phyloP scores from a whole-genome alignment of 192 early-diverging fungal species.

The Thoreauomyces humboldtii region DNA sequence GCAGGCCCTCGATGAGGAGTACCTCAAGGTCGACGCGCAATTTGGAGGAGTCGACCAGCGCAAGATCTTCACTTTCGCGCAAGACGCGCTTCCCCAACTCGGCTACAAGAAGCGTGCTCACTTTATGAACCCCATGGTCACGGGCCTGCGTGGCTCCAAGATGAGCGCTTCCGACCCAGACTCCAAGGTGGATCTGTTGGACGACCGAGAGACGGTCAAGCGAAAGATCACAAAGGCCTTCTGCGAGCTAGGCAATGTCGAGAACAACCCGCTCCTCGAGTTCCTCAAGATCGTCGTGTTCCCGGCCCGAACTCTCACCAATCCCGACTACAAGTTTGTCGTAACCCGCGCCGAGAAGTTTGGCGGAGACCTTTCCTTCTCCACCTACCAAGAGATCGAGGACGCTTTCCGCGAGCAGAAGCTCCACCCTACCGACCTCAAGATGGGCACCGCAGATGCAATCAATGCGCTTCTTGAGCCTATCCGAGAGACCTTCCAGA shows the following conservation, averaged over 20 bases:
- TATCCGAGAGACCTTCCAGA: slow-evolving; percentile 70
- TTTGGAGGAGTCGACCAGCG: slow-evolving; percentile 96
- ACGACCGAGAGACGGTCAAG: slow-evolving; percentile 71
- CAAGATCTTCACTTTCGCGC: slow-evolving; percentile 98
- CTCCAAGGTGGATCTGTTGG: slow-evolving; percentile 96
- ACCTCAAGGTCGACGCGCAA: slow-evolving; percentile 90
- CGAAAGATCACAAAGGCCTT: slow-evolving; percentile 93
- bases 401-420: slow-evolving; percentile 82
- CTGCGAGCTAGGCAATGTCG: slow-evolving; percentile 93
- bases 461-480: slow-evolving; percentile 87
- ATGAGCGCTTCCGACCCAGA: slow-evolving; percentile 97
- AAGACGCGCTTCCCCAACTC: slow-evolving; percentile 88
- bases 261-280: slow-evolving; percentile 86
- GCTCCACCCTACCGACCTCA: slow-evolving; percentile 94
- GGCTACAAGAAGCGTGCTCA: slow-evolving; percentile 97
- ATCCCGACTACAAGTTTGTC: slow-evolving; percentile 38
- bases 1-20: slow-evolving; percentile 98
- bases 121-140: slow-evolving; percentile 98
- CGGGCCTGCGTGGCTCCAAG: slow-evolving; percentile 88
- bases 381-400: slow-evolving; percentile 67
- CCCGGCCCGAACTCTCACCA: slow-evolving; percentile 72
- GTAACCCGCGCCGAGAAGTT: slow-evolving; percentile 83
- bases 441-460: slow-evolving; percentile 76
- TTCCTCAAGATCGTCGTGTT: slow-evolving; percentile 91
- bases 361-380: slow-evolving; percentile 84